Percentiles rank a stretch among this genome's conserved stretches.
Evolutionary conservation across 2,329 filamentous ascomycete genomes (phyloP).

Genomic region (Aspergillus awamori): DNA sequence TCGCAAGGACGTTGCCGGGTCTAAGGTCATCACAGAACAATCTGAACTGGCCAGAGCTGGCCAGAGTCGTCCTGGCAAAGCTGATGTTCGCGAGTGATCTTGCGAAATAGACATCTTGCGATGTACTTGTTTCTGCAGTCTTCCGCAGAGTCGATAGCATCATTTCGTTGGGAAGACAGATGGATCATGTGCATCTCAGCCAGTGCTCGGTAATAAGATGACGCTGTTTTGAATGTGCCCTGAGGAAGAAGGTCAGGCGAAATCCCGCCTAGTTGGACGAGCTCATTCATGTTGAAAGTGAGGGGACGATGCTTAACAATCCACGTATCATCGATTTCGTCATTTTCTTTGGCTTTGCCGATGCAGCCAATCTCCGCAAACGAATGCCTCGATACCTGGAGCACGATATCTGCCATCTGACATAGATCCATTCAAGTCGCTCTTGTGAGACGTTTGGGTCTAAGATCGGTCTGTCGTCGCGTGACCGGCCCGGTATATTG

Average conservation of each 20-base stretch:
- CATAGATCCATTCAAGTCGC: conserved; percentile 15
- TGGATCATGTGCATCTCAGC: conserved; percentile 9
- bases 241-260: conserved; percentile 33
- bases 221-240: neutral
- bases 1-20: conserved; percentile 29
- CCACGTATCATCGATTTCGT: conserved; percentile 29
- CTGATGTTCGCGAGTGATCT: neutral
- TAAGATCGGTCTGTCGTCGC: conserved; percentile 12
- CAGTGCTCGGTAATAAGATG: neutral
- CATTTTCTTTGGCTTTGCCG: conserved; percentile 25
- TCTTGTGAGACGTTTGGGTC: conserved; percentile 13
- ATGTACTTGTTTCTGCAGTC: conserved; percentile 8
- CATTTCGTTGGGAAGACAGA: conserved; percentile 4
- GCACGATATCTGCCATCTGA: conserved; percentile 29
- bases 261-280: conserved; percentile 37
- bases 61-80: conserved; percentile 3
- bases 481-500: neutral
- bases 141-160: neutral
- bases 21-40: conserved; percentile 31
- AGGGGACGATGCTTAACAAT: conserved; percentile 38
- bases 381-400: conserved; percentile 36
- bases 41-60: conserved; percentile 22
- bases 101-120: conserved; percentile 2
- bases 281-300: conserved; percentile 49
- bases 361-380: conserved; percentile 42